Conservation (phyloP, 805 yeast species). For the Wickerhamomyces subpelliculosus region DNA sequence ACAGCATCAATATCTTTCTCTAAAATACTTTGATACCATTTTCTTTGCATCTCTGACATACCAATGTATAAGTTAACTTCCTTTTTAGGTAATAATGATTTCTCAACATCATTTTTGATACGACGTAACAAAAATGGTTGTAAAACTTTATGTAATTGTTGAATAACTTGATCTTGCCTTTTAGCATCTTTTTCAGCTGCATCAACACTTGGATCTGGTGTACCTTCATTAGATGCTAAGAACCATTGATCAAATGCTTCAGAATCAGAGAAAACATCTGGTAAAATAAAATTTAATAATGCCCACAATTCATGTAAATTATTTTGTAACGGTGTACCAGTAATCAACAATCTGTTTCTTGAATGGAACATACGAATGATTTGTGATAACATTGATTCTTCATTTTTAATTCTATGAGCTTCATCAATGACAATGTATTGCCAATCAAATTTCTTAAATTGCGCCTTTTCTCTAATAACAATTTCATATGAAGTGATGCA, state of each 20-base stretch:
- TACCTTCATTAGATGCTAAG: constrained; percentile 22
- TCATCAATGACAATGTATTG: constrained; percentile 74
- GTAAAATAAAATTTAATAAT: constrained; percentile 63
- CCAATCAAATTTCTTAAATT: constrained; percentile 64
- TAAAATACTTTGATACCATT: constrained; percentile 68
- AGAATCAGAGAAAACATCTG: constrained; percentile 71
- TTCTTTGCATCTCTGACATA: constrained; percentile 73
- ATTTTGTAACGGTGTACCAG: constrained; percentile 81
- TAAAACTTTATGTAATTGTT: constrained; percentile 68
- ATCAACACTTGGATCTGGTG: constrained; percentile 27
- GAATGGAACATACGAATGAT: constrained; percentile 69
- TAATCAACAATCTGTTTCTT: constrained; percentile 60
- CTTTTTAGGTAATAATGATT: constrained; percentile 65
- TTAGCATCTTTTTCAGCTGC: constrained; percentile 26
- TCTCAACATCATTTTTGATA: constrained; percentile 76
- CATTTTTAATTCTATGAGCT: constrained; percentile 79
- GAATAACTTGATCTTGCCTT: constrained; percentile 46
- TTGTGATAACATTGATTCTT: constrained; percentile 52
- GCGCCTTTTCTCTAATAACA: constrained; percentile 65
- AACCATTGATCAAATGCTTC: constrained; percentile 77
- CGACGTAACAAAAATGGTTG: constrained; percentile 72
- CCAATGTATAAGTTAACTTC: constrained; percentile 69
- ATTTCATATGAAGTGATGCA: constrained; percentile 60
- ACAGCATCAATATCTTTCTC: constrained; percentile 83
- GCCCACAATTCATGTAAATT: constrained; percentile 82